Evolutionary conservation across 2,329 filamentous ascomycete genomes (phyloP), one percentile per base, ranked within the genome.

Genomic region (Diaporthe vaccinii): DNA sequence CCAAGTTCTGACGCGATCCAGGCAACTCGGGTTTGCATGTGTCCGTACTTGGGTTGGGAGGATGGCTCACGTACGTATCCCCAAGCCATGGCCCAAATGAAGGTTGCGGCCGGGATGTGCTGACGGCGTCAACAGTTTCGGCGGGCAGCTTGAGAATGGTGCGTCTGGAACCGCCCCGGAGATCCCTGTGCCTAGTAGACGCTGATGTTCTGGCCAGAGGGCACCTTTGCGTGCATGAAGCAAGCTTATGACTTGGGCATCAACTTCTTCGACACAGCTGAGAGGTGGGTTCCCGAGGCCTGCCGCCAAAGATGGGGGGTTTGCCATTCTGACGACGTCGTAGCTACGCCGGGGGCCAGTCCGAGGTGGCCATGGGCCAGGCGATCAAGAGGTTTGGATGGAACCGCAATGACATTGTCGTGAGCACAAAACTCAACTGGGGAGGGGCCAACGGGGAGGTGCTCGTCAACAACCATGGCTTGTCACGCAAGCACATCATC

Each of bases 21-120:
- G 74, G 75, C n/a, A 71, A 74, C 36, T 93, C 92, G 22, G 93
- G 93, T 67, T 88, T 95, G 25, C 91, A 95, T 82, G 93, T 95
- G 36, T 95, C 93, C 51, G 89, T 91, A 53, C 93, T 95, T 77
- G 92, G 91, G 2, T 86, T 95, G 5, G 93, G 91, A 73, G 90
- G 91, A 78, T 93, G 92, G 92, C 87, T 95, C 72, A 95, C 93
- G 1, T 95, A 94, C 78, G 93, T 75, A 20, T 41, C 53, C 65
- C 17, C 65, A 55, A 55, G 34, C 17, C 20, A 4, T 20, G 14
- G 34, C 22, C 34, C 46, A 12, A 7, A 55, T 9, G 8, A 15
- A 53, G 15, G 34, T 36, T 41, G 34, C 5, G 65, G 39, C 22
- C 15, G n/a, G 46, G 31, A 28, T 46, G 53, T 67, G 73, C 77